Percentiles rank a stretch among this genome's conserved stretches.
Evolutionary conservation across 1,139 yeast species (phyloP).

Genomic region (Sugiyamaella novakii): DNA sequence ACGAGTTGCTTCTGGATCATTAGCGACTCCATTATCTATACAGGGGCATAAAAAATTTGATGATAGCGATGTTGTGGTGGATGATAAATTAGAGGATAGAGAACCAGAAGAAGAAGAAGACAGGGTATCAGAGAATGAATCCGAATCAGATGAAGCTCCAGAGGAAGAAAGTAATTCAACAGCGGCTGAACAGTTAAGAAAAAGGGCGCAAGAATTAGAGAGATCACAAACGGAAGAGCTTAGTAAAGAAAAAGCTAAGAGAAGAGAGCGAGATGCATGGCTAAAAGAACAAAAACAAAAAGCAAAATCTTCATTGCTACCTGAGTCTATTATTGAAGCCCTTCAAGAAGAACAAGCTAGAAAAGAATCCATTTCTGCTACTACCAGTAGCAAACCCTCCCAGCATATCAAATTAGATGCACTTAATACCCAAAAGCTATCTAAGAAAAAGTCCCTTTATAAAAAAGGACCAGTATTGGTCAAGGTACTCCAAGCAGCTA

Average conservation of each 20-base stretch:
- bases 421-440: not conserved
- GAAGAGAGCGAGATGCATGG: slow-evolving; percentile 28
- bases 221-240: slow-evolving; percentile 21
- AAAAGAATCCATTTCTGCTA: not conserved
- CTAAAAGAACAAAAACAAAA: slow-evolving; percentile 27
- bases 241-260: slow-evolving; percentile 23
- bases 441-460: slow-evolving; percentile 11
- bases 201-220: slow-evolving; percentile 18
- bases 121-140: slow-evolving; percentile 1
- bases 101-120: not conserved
- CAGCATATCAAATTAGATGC: slow-evolving; percentile 13
- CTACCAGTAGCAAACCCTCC: slow-evolving; percentile 1
- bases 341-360: slow-evolving; percentile 10
- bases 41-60: slow-evolving; percentile 18
- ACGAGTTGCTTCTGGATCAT: slow-evolving; percentile 12
- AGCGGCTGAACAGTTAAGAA: slow-evolving; percentile 23
- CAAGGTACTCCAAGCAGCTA: slow-evolving; percentile 6
- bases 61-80: slow-evolving; percentile 9
- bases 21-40: slow-evolving; percentile 1
- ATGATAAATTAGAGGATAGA: not conserved
- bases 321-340: slow-evolving; percentile 10
- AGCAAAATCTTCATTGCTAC: slow-evolving; percentile 5
- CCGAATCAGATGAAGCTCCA: slow-evolving; percentile 32
- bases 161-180: slow-evolving; percentile 31
- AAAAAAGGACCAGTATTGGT: slow-evolving; percentile 18